Evolutionary conservation across 139 green algal species (phyloP).

Genomic region (Gonium pectorale): DNA sequence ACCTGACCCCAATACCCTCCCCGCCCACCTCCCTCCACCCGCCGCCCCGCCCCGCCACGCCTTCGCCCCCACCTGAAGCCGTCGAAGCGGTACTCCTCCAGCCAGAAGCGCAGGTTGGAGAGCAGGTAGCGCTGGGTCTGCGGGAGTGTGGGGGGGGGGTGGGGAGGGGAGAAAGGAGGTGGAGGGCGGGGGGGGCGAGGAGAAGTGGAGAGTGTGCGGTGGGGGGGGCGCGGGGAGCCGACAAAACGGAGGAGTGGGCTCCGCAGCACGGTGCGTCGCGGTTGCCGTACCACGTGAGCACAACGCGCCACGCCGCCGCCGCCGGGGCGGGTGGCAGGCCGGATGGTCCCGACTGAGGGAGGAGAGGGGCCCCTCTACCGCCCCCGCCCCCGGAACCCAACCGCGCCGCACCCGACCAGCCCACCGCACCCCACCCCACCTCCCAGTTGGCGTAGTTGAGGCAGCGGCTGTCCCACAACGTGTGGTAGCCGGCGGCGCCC

Average conservation of each 20-base stretch:
- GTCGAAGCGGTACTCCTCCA: constrained; percentile 94
- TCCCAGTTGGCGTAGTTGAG: constrained; percentile 93
- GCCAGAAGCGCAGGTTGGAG: constrained; percentile 94
- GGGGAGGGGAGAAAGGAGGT: constrained; percentile 1
- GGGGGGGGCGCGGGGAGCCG: not conserved
- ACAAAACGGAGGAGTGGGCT: not conserved
- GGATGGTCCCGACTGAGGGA: too few relatives aligned
- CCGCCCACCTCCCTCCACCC: not conserved
- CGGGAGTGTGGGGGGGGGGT: constrained; percentile 74
- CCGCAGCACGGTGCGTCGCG: not conserved
- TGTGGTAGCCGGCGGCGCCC: constrained; percentile 90
- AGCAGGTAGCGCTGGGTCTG: constrained; percentile 91
- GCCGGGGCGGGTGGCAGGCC: too few relatives aligned
- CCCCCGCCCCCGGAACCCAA: too few relatives aligned
- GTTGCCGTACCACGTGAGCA: too few relatives aligned
- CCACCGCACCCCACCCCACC: constrained; percentile 18
- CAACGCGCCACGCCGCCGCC: too few relatives aligned
- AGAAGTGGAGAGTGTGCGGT: not conserved
- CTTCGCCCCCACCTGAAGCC: constrained; percentile 64
- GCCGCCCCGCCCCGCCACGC: too few relatives aligned
- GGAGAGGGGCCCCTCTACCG: too few relatives aligned
- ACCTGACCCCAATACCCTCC: too few relatives aligned
- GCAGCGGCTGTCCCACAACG: constrained; percentile 90
- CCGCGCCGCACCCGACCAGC: not conserved
- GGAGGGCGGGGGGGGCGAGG: not conserved